Base-by-base conservation (phyloP, 805 yeast genomes). In the Tanozyma kutaoensis region DNA sequence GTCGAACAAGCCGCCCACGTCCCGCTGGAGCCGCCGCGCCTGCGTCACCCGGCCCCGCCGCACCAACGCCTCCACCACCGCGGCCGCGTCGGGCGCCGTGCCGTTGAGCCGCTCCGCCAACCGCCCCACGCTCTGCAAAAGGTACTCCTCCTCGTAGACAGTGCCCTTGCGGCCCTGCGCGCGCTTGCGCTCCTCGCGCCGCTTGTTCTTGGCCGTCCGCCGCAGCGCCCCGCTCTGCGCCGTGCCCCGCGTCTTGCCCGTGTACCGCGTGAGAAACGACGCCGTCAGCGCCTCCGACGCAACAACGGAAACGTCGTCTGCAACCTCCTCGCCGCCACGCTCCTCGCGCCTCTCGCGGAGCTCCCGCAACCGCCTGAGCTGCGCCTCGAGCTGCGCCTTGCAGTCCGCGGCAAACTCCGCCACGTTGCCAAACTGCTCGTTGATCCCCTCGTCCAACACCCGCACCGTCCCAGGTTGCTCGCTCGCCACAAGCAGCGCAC, bases 131-230 rank as follows among this genome's bases (percentile, higher is more conserved):
- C 96, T 86, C 39, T 71, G 72, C 25, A 91, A 76, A 30, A 91
- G 67, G 50, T 91, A 91, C 49, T 91, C 97, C 49, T 91, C 98
- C 51, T 91, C 99, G 45, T 91, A 91, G 13, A 91, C 79, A 5
- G 96, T 88, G 25, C 97, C 97, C 58, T 91, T 91, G 61, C 93
- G 84, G 33, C 99, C 99, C 42, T 94, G 72, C 2, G 98, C 99
- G 33, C 74, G 69, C 58, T 91, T 91, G 43, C 98, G 72, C 47
- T 88, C 98, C 52, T 88, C 96, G 38, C 98, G 72, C 49, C 95
- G 80, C 38, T 76, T 72, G 52, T 91, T 91, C 56, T 91, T 91
- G 5, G 93, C 69, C 0, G 98, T 86, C 44, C 78, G 69, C 51
- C 99, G 70, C 1, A 95, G 76, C 3, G 91, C 96, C 16, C 97